Base-by-base conservation (phyloP, 2,329 filamentous ascomycete species). In the Pestalotiopsis sp. region DNA sequence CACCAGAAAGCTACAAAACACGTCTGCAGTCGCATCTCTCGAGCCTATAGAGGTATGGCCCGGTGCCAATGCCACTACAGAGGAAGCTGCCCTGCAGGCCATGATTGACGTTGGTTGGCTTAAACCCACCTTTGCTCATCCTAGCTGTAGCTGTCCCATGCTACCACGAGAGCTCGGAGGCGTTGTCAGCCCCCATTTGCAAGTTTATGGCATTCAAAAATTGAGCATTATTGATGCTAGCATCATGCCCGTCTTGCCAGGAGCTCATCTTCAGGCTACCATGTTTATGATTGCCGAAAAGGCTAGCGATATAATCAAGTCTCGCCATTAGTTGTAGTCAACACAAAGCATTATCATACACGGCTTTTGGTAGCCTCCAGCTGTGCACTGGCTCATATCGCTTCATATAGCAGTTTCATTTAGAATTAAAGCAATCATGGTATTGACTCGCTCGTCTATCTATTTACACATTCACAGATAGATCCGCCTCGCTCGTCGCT, bases 191-290 rank as follows among this genome's bases (percentile, higher is more conserved):
- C 69, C 72, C 3, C 68, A 72, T 14, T 67, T 81, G 65, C 73
- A 71, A 61, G 79, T 82, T 5, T 78, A 81, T 59, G 78, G 80
- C 2, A 74, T 79, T 7, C 70, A 76, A 20, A 73, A 75, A 5
- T 66, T 82, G 41, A 76, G 80, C 39, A 74, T 82, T 23, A 75
- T 81, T 0, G 79, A 82, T 71, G 76, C 76, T 17, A 80, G 77
- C 68, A 73, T 79, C 13, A 75, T 80, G 59, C 80, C 79, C 0
- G 63, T 80, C 20, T 70, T 80, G 25, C 76, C 76, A 5, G 75
- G 75, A 9, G 77, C 77, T 1, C 77, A 80, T 68, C 68, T 78
- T 17, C 75, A 76, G 59, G 71, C 75, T 31, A 75, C 76, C 0
- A 73, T 76, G 4, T 77, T 77, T 64, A 73, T 75, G 17, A 69